These are phyloP conservation scores for Rhizopus microsporus DNA, from an alignment of 371 early-diverging fungal genomes.

Conservation along the genomic window DNA sequence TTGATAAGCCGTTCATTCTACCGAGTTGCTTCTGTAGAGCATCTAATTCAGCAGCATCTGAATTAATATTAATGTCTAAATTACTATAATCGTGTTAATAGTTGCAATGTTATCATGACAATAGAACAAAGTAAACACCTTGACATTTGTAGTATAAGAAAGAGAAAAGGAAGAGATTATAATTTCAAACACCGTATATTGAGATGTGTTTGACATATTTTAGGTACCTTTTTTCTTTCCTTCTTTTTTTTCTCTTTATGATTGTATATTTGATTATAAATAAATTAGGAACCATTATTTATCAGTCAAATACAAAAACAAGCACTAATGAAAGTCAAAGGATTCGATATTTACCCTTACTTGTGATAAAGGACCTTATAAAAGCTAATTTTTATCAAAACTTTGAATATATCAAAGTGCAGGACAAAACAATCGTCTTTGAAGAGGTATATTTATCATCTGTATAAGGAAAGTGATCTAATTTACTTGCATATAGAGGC, in stretches of 20 bases:
- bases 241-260: constrained; percentile 18
- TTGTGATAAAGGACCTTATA: constrained; percentile 48
- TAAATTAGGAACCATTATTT: constrained; percentile 42
- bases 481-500: constrained; percentile 19
- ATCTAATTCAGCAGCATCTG: constrained; percentile 32
- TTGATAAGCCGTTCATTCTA: constrained; percentile 48
- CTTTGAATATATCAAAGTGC: constrained; percentile 38
- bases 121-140: not conserved
- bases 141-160: not conserved
- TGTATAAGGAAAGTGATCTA: not conserved
- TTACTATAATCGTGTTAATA: not conserved
- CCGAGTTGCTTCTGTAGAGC: constrained; percentile 40
- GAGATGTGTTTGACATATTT: not conserved
- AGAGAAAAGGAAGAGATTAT: not conserved
- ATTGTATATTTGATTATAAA: constrained; percentile 42
- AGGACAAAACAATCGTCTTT: constrained; percentile 39
- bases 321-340: constrained; percentile 25
- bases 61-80: not conserved
- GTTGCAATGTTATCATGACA: too few relatives aligned
- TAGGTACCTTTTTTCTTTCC: not conserved
- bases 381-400: constrained; percentile 41
- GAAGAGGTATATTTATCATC: constrained; percentile 35
- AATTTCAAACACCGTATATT: constrained; percentile 1
- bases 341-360: constrained; percentile 45
- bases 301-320: constrained; percentile 26